Evolutionary conservation across 345 rosid species (phyloP).

Genomic region (Eucalyptus coolabah): DNA sequence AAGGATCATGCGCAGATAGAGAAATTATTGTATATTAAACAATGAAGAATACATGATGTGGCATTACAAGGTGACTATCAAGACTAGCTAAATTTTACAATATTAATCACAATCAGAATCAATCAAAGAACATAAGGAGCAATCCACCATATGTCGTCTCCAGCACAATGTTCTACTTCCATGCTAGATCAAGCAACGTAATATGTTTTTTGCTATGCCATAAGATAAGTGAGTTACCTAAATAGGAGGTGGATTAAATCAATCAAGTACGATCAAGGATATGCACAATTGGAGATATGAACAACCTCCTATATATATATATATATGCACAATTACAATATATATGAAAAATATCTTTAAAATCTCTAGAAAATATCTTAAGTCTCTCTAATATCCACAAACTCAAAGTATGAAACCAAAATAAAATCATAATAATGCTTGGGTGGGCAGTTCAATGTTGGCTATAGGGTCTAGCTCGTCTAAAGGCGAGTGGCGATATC

Average conservation of each 20-base stretch:
- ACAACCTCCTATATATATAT: not conserved
- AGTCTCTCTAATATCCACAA: not conserved
- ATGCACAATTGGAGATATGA: not conserved
- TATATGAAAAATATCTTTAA: not conserved
- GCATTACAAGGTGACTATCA: not conserved
- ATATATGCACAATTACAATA: not conserved
- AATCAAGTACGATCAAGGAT: not conserved
- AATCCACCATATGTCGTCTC: not conserved
- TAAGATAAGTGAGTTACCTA: not conserved
- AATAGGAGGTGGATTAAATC: not conserved
- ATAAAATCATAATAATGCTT: not conserved
- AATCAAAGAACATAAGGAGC: not conserved
- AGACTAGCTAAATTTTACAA: not conserved
- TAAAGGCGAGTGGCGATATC: no score
- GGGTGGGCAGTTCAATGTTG: not conserved
- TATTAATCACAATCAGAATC: no score
- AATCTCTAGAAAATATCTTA: not conserved
- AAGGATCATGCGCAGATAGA: not conserved
- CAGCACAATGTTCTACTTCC: not conserved
- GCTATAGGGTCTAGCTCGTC: no score
- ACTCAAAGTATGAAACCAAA: not conserved
- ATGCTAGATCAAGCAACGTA: not conserved
- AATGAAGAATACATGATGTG: not conserved
- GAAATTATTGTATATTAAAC: not conserved
- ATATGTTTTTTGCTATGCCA: not conserved